Base-by-base conservation (phyloP, 2,329 filamentous ascomycete species). In the Aspergillus neoniger region DNA sequence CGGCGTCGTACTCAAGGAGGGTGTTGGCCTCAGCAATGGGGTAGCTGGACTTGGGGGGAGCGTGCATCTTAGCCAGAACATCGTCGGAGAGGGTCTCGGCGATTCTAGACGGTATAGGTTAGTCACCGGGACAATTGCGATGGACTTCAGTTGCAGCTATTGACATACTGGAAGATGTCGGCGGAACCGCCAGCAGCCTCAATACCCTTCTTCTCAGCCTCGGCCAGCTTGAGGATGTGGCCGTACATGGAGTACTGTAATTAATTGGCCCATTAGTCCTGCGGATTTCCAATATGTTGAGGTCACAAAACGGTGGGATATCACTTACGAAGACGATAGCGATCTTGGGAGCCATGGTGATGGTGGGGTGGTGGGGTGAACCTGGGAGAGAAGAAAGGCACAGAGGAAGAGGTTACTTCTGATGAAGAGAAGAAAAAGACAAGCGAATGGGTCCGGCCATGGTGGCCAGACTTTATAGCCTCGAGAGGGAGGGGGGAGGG, bases 121-220 rank as follows among this genome's bases (percentile, higher is more conserved):
- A 70, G 64, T 39, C 44, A 55, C 23, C 10, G 44, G 12, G 23
- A 38, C 3, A 6, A 32, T 5, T 5, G 43, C 5, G 17, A 47
- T 23, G 4, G 8, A 25, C 19, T 36, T 36, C 32, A 36, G n/a
- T 23, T 43, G 14, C 10, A 49, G n/a, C 32, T 17, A 41, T 25
- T 2, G 30, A 65, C 85, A 63, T 81, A 89, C 88, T 96, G 92
- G 86, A 83, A 96, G 74, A 98, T 76, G 72, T 94, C 90, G 79
- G 83, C 92, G 48, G 83, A 81, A 66, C 93, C 93, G 66, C 95
- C 95, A 65, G 92, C 92, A 73, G 89, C 87, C 81, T 93, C 89
- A 73, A 97, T 91, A 75, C 95, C 95, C 73, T 85, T 87, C 84
- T 93, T 91, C 83, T 98, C 93, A 65, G 92, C 92, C 78, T 95